Conservation (phyloP, 345 rosid genomes). For the Eucalyptus rudis region DNA sequence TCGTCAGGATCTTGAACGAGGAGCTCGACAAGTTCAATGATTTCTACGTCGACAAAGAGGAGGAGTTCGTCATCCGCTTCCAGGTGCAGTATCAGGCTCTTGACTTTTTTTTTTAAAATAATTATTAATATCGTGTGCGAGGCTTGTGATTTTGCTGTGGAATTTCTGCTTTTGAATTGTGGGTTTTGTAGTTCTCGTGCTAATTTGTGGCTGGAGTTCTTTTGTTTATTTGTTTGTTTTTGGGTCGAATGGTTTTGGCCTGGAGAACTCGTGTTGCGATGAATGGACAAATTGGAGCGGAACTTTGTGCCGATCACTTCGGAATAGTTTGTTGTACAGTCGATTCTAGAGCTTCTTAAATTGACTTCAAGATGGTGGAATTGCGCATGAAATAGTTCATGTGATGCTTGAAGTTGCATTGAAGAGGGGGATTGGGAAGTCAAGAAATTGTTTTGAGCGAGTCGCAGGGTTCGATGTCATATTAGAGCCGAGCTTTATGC, state of each 20-base stretch:
- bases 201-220: background rate
- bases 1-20: conserved; percentile 62
- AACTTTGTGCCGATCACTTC: background rate
- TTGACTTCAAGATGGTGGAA: background rate
- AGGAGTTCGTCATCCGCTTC: conserved; percentile 75
- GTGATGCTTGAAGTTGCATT: background rate
- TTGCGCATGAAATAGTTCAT: background rate
- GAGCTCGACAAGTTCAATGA: conserved; percentile 93
- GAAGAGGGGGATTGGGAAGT: background rate
- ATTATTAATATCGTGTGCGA: background rate
- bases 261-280: background rate
- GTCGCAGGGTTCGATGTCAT: background rate
- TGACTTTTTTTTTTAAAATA: background rate
- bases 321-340: background rate
- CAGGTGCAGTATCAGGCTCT: conserved; percentile 21
- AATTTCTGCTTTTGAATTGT: background rate
- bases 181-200: background rate
- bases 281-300: background rate
- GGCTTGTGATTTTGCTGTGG: background rate
- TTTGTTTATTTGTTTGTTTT: background rate
- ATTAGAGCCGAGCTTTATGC: background rate
- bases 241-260: background rate
- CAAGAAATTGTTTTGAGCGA: background rate
- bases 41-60: conserved; percentile 85
- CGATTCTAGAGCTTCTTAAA: background rate